Evolutionary conservation across 371 early-diverging fungal genomes (phyloP).

Genomic region (Batkoa obscura): DNA sequence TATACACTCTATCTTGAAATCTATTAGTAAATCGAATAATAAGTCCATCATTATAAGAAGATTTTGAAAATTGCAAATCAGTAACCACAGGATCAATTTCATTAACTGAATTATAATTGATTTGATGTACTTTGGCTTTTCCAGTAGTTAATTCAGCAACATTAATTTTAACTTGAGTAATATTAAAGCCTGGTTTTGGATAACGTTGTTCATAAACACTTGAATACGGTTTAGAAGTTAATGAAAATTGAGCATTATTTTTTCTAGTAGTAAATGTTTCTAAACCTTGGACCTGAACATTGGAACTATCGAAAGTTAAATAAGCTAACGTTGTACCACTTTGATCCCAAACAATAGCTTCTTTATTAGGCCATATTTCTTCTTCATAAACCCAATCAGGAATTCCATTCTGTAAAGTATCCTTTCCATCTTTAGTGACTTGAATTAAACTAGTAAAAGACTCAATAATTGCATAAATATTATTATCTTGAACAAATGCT

Average conservation of each 20-base stretch:
- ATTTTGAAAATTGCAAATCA: neutral
- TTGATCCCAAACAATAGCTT: neutral
- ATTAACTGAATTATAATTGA: neutral
- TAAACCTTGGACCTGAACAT: neutral
- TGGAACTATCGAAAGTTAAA: neutral
- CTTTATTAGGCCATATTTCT: neutral
- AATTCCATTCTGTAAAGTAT: neutral
- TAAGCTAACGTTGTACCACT: neutral
- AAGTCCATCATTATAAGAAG: neutral
- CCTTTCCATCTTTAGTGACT: neutral
- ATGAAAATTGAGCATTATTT: neutral
- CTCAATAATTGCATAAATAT: neutral
- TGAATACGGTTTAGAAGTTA: neutral
- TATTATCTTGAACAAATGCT: neutral
- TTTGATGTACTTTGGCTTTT: neutral
- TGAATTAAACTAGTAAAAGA: neutral
- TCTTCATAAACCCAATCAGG: neutral
- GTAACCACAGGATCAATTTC: neutral
- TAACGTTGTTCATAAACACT: neutral
- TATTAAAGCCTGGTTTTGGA: neutral
- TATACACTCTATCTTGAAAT: neutral
- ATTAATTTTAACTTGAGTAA: neutral
- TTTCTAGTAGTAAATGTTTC: neutral
- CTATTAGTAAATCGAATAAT: neutral
- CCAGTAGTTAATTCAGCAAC: neutral